phyloP scores from a whole-genome alignment of 352 stramenopile species.

The Aphanomyces stellatus region DNA sequence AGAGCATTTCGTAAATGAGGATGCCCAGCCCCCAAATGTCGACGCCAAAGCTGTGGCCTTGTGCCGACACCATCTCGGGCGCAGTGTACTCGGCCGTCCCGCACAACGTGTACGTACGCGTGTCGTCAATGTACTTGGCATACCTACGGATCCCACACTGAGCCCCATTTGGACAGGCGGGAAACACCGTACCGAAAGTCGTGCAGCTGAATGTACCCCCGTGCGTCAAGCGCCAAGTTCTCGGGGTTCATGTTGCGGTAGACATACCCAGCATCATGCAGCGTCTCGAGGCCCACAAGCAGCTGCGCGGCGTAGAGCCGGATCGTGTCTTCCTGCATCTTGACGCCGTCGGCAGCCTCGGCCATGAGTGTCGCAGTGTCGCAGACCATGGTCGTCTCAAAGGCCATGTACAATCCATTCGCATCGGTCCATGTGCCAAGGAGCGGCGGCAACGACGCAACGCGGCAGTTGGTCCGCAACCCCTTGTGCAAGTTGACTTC shows the following conservation, averaged over 20 bases:
- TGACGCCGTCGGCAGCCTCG: constrained; percentile 40
- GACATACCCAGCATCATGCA: constrained; percentile 66
- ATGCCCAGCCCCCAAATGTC: constrained; percentile 83
- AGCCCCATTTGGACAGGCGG: background rate
- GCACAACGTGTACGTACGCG: constrained; percentile 81
- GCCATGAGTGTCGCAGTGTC: constrained; percentile 50
- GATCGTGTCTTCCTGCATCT: constrained; percentile 48
- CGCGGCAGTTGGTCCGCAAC: constrained; percentile 51
- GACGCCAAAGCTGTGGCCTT: constrained; percentile 62
- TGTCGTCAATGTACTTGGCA: constrained; percentile 35
- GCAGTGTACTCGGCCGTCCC: constrained; percentile 86
- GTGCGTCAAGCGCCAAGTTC: constrained; percentile 72
- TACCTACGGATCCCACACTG: background rate
- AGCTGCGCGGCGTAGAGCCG: constrained; percentile 58
- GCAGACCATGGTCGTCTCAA: constrained; percentile 58
- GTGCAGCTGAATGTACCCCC: constrained; percentile 74
- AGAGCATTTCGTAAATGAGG: constrained; percentile 81
- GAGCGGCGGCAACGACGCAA: constrained; percentile 68
- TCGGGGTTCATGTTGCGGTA: constrained; percentile 82
- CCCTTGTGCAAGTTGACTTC: constrained; percentile 64
- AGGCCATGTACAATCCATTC: constrained; percentile 68
- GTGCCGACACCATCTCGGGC: constrained; percentile 80
- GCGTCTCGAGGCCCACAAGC: constrained; percentile 76
- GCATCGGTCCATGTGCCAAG: constrained; percentile 71
- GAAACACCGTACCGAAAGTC: constrained; percentile 53